Percentiles rank a stretch among this genome's conserved stretches.
Conservation (phyloP, 139 green algal species). For the Closterium sp. region DNA sequence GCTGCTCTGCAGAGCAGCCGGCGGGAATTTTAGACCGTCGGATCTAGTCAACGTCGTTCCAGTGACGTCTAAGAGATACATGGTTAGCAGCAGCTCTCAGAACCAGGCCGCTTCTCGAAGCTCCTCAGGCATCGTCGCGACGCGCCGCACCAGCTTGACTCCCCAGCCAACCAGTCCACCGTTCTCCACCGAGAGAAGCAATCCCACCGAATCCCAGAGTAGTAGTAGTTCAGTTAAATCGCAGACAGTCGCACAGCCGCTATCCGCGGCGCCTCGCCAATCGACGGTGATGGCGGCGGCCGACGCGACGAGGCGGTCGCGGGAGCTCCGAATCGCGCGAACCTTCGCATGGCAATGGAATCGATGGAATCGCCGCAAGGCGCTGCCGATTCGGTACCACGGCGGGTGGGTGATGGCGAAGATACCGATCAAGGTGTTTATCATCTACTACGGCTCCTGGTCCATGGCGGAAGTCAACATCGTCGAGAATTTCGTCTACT, state of each 20-base stretch:
- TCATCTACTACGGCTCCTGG: neutral
- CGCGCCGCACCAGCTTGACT: too few species aligned
- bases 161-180: too few species aligned
- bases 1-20: neutral
- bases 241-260: neutral
- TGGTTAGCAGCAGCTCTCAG: neutral
- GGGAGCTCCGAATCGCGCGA: neutral
- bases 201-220: too few species aligned
- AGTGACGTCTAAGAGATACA: neutral
- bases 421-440: neutral
- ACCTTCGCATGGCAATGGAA: neutral
- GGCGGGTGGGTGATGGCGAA: neutral
- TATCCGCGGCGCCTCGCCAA: neutral
- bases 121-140: neutral
- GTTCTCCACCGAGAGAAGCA: too few species aligned
- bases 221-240: too few species aligned
- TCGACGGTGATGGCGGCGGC: neutral
- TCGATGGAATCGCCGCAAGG: neutral
- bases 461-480: neutral
- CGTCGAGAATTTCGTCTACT: neutral
- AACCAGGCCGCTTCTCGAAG: neutral
- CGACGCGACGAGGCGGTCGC: neutral
- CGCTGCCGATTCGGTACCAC: neutral
- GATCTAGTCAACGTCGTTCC: neutral
- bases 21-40: neutral